Conservation (phyloP, 2,329 filamentous ascomycete species). For the Karstenula rhodostoma region DNA sequence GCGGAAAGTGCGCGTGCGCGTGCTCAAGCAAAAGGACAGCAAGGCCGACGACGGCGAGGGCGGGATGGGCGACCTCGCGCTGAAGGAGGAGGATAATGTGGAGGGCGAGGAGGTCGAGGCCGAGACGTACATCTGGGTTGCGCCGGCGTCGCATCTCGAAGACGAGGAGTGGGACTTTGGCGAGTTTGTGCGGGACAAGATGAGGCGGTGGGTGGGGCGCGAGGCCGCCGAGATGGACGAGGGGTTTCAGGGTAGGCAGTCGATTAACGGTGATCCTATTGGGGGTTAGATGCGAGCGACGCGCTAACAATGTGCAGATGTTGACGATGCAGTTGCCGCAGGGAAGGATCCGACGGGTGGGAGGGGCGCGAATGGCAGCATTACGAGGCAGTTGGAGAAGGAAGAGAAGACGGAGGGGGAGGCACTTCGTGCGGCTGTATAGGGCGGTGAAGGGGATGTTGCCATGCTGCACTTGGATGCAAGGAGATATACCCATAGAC, state of each 20-base stretch:
- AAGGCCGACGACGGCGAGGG: slow-evolving; percentile 22
- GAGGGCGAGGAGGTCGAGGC: slow-evolving; percentile 53
- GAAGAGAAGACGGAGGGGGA: slow-evolving; percentile 26
- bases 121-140: slow-evolving; percentile 63
- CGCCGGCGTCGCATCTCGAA: slow-evolving; percentile 64
- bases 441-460: background rate
- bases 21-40: slow-evolving; percentile 42
- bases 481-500: background rate
- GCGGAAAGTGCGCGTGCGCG: slow-evolving; percentile 55
- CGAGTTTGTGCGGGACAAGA: slow-evolving; percentile 80
- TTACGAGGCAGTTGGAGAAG: slow-evolving; percentile 48
- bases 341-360: slow-evolving; percentile 56
- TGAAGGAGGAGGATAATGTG: slow-evolving; percentile 35
- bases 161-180: slow-evolving; percentile 86
- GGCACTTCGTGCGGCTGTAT: slow-evolving; percentile 44
- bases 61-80: slow-evolving; percentile 33
- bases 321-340: slow-evolving; percentile 54
- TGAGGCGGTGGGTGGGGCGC: slow-evolving; percentile 65
- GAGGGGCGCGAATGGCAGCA: slow-evolving; percentile 51
- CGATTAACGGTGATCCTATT: slow-evolving; percentile 31
- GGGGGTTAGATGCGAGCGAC: slow-evolving; percentile 4
- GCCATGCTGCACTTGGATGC: background rate
- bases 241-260: slow-evolving; percentile 54
- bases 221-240: slow-evolving; percentile 54
- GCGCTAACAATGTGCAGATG: slow-evolving; percentile 41